These are phyloP conservation scores for Penicillium herquei DNA, from an alignment of 495 filamentous ascomycete genomes.

Conservation along the genomic window DNA sequence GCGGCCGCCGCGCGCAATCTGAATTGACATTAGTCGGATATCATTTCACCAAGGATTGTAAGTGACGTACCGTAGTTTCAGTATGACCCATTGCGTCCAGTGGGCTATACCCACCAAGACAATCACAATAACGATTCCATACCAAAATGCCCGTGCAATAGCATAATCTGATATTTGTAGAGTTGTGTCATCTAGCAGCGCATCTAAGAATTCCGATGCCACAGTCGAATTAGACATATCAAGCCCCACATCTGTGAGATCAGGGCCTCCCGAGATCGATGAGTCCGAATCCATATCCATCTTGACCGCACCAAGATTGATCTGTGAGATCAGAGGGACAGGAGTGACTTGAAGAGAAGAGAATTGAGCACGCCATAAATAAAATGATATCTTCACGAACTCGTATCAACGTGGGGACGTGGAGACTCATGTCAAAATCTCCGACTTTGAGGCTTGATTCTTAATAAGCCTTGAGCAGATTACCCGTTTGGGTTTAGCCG, in stretches of 20 bases:
- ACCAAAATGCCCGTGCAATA: slow-evolving; percentile 11
- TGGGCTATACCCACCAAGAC: slow-evolving; percentile 5
- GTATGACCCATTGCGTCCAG: slow-evolving; percentile 2
- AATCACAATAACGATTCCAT: slow-evolving; percentile 11
- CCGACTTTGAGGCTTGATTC: background rate
- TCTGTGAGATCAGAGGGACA: background rate
- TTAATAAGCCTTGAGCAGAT: background rate
- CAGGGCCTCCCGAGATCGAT: slow-evolving; percentile 13
- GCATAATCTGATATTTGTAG: slow-evolving; percentile 5
- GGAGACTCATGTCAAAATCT: background rate
- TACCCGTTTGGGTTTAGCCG: background rate
- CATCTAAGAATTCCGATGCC: slow-evolving; percentile 9
- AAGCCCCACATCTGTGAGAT: slow-evolving; percentile 10
- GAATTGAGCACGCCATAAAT: background rate
- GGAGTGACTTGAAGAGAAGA: background rate
- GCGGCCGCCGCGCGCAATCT: slow-evolving; percentile 7
- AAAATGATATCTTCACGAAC: background rate
- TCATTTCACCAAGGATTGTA: background rate
- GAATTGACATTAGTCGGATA: background rate
- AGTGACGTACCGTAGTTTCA: slow-evolving; percentile 5
- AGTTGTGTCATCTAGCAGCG: slow-evolving; percentile 5
- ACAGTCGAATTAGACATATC: slow-evolving; percentile 12
- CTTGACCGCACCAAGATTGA: background rate
- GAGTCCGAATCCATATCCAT: slow-evolving; percentile 9
- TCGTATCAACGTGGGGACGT: background rate